Evolutionary conservation across 192 early-diverging fungal genomes (phyloP), one percentile per base, ranked within the genome.

Genomic region (Coemansia sp.): DNA sequence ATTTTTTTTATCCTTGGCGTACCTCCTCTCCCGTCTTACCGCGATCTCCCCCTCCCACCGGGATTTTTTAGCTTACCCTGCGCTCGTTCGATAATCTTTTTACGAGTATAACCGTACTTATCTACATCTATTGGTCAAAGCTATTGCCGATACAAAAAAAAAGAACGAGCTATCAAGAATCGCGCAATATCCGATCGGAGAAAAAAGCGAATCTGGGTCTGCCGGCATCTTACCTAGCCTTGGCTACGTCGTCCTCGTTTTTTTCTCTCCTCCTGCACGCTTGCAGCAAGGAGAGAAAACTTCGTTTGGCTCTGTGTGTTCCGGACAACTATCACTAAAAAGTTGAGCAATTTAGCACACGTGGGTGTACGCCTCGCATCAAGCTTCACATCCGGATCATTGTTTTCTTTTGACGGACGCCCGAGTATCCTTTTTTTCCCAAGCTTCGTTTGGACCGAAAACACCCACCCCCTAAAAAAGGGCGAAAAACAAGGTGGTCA

Each of bases 301-400:
- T 11, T 52, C 30, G 20, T 52, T 52, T 52, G 49, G 12, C 24
- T 12, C 24, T 12, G 49, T 52, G 49, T 29, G 49, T 13, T 10
- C 10, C 11, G n/a, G 22, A 52, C 11, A 52, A 24, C 16, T 49
- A 24, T 3, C 49, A 2, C 49, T 27, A 29, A 52, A 3, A 50
- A 24, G 29, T 29, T 13, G 50, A 29, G 50, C 50, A 52, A 52
- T 52, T 52, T 52, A 52, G 50, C 50, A 52, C 50, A 52, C 50
- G 50, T 53, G 50, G 27, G 50, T 27, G 0, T 29, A 27, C 50
- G 50, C 50, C 50, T 53, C 50, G 50, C 50, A 53, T 12, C 20
- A 53, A 53, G 50, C 24, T 53, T 53, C 24, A 9, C 50, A 27
- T 29, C 50, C 24, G 50, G 29, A 12, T 13, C 27, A 50, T 50